Evolutionary conservation across 2,329 filamentous ascomycete genomes (phyloP).

Genomic region (Elsinoe ampelina): DNA sequence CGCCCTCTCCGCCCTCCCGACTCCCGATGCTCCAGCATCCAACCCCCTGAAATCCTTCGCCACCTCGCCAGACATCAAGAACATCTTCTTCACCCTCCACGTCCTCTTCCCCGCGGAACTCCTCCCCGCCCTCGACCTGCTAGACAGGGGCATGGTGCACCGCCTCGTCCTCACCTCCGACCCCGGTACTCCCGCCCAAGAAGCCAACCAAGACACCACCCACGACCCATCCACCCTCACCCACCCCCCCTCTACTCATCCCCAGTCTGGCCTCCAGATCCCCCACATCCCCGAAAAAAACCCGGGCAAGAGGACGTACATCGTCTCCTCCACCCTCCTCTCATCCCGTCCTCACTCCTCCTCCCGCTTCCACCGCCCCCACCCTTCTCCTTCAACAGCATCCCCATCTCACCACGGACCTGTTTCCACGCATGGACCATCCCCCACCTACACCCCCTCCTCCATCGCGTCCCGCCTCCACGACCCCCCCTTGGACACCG

Average conservation of each 20-base stretch:
- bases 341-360: constrained; percentile 19
- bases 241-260: background rate
- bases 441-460: background rate
- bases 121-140: constrained; percentile 75
- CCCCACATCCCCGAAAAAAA: background rate
- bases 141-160: constrained; percentile 67
- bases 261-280: background rate
- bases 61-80: constrained; percentile 22
- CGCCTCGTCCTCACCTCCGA: constrained; percentile 30
- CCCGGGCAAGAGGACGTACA: constrained; percentile 34
- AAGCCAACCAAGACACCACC: background rate
- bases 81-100: constrained; percentile 67
- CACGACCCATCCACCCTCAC: background rate
- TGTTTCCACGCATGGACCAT: too few relatives aligned
- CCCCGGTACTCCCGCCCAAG: background rate
- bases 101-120: constrained; percentile 73
- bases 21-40: constrained; percentile 22
- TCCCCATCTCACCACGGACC: too few relatives aligned
- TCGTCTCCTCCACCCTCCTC: constrained; percentile 53
- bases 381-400: background rate
- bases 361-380: background rate
- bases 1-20: constrained; percentile 21
- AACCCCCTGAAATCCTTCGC: constrained; percentile 35
- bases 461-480: constrained; percentile 9
- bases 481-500: constrained; percentile 2